phyloP scores from a whole-genome alignment of 163 green algal species.

The Scenedesmus sp. region DNA sequence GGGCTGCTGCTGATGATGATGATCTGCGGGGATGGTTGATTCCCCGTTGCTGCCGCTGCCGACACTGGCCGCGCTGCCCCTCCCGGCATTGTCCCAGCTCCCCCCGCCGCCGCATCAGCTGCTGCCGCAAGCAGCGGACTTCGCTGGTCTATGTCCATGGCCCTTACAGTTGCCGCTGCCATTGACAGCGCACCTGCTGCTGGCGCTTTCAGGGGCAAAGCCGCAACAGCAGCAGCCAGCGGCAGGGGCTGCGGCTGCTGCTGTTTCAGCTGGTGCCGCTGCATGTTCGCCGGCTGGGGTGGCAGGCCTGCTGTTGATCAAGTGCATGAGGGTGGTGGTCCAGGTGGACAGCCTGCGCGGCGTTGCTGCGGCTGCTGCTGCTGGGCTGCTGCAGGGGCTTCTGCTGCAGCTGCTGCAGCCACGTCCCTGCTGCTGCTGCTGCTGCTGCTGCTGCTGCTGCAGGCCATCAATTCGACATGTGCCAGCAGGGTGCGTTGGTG shows the following conservation, averaged over 20 bases:
- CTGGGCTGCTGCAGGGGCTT: not conserved
- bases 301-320: not conserved
- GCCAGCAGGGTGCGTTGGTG: too few species aligned
- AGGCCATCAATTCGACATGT: not conserved
- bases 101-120: not conserved
- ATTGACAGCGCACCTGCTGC: not conserved
- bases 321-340: not conserved
- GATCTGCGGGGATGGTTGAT: not conserved
- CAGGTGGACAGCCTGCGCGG: not conserved
- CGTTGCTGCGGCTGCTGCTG: not conserved
- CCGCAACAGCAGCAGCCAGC: not conserved
- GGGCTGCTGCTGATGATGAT: not conserved
- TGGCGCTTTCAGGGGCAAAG: not conserved
- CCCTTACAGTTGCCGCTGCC: not conserved
- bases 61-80: not conserved
- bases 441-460: constrained; percentile 5
- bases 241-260: not conserved
- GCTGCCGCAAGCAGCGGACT: not conserved
- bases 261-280: not conserved
- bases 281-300: not conserved
- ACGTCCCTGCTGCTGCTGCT: not conserved
- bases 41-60: not conserved
- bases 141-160: not conserved
- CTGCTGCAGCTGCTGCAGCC: not conserved
- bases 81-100: not conserved